Evolutionary conservation across 257 asterid genomes (phyloP), one percentile per base, ranked within the genome.

Genomic region (Solanum tarijense): DNA sequence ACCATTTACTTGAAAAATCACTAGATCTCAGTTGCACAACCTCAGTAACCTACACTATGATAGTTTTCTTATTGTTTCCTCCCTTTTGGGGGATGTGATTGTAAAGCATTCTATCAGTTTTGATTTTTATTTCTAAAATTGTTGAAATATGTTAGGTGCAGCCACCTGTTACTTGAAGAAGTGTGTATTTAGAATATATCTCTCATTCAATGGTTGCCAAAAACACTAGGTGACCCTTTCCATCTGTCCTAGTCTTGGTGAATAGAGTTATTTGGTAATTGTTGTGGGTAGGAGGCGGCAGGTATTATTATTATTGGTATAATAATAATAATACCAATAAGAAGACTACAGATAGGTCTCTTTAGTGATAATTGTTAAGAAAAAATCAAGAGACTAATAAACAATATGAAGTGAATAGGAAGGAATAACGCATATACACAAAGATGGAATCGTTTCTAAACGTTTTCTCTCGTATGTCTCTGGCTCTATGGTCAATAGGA

Each of bases 121-220:
- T n/a, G 32, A 5, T n/a, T 65, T 65, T n/a, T 65, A 5, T n/a
- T 65, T n/a, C 32, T 65, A 65, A 66, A 25, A 66, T n/a, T 66
- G 34, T 25, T 66, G 73, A 11, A 66, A 9, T 66, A n/a, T 66
- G 34, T 66, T 2, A 25, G 5, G 34, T 10, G 72, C 1, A 25
- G 71, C 14, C 5, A 25, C 34, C 34, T 1, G 1, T 32, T 16
- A 4, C 79, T 72, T 31, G 25, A 34, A 72, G 0, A 72, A 72
- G 23, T 52, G 29, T 11, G 35, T 7, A 41, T 48, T 60, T 83
- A 7, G 25, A 29, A 66, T 27, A 73, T 27, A 43, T 36, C 52
- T 68, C 23, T 20, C 71, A 68, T 76, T 85, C 68, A 34, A 87
- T 95, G 98, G 98, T 73, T 21, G 11, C n/a, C n/a, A 7, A 55